Evolutionary conservation across 345 rosid genomes (phyloP), one percentile per base, ranked within the genome.

Genomic region (Eucalyptus pauciflora): DNA sequence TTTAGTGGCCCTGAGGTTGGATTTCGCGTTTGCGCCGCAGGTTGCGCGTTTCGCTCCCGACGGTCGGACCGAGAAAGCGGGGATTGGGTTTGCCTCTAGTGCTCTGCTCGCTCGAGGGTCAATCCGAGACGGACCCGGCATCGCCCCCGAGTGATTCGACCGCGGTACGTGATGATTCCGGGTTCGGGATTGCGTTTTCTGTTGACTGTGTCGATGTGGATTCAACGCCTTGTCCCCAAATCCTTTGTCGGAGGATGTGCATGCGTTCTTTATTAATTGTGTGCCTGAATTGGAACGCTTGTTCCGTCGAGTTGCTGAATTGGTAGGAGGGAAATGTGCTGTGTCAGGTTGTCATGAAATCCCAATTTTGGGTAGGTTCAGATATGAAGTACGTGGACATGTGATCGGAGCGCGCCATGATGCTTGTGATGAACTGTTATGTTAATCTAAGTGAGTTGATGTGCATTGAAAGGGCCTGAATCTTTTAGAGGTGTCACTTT

Each of bases 391-490:
- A 17, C 80, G 0, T 16, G 6, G 43, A 8, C 80, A 16, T 69
- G 10, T 0, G 17, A 37, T 71, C 1, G 0, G 46, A 71, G 25
- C 7, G 45, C 2, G 2, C 13, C 0, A 71, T 71, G 83, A 37
- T 71, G 0, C 46, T 37, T 37, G 46, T 37, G 15, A 17, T 17
- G 81, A 33, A 16, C 25, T 71, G 45, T 33, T 71, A 71, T 33
- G 81, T 71, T 33, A 71, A 17, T 67, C 79, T 14, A 7, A 62
- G 71, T 29, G 71, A 62, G 71, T 67, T 67, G 45, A 33, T 33
- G 24, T 71, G 24, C 45, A 33, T 71, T 71, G 81, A 41, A 71
- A 71, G 81, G 80, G 81, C 45, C 81, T 71, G 45, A 33, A 69
- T 69, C 80, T 33, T 69, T 33, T 69, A 69, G 80, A 69, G 80